Conservation (phyloP, 441 rosid species). For the Macaranga tanarius region DNA sequence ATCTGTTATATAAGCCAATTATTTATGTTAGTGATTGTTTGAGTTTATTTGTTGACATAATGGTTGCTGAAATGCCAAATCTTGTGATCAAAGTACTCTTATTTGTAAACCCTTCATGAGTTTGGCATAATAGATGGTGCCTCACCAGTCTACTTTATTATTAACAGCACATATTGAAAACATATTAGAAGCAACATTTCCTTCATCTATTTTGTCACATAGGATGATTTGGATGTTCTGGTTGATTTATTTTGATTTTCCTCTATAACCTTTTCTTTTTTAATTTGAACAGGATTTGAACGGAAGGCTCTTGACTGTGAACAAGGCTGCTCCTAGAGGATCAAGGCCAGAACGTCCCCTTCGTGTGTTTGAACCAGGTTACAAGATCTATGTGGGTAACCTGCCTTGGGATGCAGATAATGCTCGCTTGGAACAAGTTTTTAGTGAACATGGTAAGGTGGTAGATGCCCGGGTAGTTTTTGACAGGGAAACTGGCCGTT, state of each 20-base stretch:
- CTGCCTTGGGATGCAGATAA: constrained; percentile 63
- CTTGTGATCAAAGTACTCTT: too few relatives aligned
- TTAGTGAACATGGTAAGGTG: constrained; percentile 72
- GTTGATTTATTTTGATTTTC: not conserved
- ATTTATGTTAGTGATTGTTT: not conserved
- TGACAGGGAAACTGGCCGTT: constrained; percentile 65
- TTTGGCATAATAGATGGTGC: not conserved
- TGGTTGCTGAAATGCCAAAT: not conserved
- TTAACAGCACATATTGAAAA: not conserved
- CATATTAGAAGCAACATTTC: not conserved
- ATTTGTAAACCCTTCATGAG: not conserved
- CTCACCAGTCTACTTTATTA: not conserved
- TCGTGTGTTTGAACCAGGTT: constrained; percentile 38
- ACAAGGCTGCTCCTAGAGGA: constrained; percentile 73
- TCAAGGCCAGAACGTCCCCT: constrained; percentile 45
- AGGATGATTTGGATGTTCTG: not conserved
- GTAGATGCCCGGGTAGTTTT: constrained; percentile 53
- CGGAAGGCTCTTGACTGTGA: constrained; percentile 65
- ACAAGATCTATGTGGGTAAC: constrained; percentile 60
- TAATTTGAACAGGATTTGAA: constrained; percentile 42
- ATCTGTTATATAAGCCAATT: not conserved
- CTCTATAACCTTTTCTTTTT: constrained; percentile 4
- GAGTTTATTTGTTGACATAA: not conserved
- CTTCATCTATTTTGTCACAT: not conserved
- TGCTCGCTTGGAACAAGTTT: constrained; percentile 56